Evolutionary conservation across 345 rosid genomes (phyloP).

Genomic region (Camelina laxa): DNA sequence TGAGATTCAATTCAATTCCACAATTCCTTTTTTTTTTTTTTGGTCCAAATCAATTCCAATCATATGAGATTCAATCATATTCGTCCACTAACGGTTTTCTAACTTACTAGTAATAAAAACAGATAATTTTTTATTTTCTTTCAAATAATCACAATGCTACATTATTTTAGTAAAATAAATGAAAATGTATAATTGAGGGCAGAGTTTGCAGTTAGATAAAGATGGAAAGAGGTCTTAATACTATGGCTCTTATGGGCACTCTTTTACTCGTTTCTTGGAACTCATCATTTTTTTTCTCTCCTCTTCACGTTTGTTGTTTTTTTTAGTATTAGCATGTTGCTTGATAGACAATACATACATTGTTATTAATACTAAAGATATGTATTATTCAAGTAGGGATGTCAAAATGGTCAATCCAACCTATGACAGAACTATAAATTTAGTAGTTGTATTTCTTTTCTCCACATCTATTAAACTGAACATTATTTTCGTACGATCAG

Average conservation of each 20-base stretch:
- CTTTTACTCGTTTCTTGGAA: slow-evolving; percentile 41
- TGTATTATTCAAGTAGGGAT: neutral
- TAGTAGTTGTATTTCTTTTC: neutral
- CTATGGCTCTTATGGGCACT: slow-evolving; percentile 43
- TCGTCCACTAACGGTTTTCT: slow-evolving; percentile 26
- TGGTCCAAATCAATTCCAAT: neutral
- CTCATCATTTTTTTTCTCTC: slow-evolving; percentile 20
- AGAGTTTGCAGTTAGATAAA: slow-evolving; percentile 33
- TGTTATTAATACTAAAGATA: neutral
- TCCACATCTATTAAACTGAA: neutral
- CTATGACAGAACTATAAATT: neutral
- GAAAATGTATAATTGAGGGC: slow-evolving; percentile 38
- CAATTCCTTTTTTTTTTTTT: neutral
- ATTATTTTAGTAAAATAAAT: neutral
- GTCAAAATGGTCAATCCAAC: neutral
- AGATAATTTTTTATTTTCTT: neutral
- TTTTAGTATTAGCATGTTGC: neutral
- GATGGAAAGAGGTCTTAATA: slow-evolving; percentile 41
- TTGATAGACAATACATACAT: neutral
- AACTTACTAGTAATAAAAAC: slow-evolving; percentile 3
- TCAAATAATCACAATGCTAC: slow-evolving; percentile 18
- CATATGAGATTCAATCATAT: slow-evolving; percentile 38
- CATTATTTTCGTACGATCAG: neutral
- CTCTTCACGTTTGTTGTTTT: neutral
- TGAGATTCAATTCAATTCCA: slow-evolving; percentile 35